Conservation (phyloP, 2,329 filamentous ascomycete species). For the Botrytis elliptica region DNA sequence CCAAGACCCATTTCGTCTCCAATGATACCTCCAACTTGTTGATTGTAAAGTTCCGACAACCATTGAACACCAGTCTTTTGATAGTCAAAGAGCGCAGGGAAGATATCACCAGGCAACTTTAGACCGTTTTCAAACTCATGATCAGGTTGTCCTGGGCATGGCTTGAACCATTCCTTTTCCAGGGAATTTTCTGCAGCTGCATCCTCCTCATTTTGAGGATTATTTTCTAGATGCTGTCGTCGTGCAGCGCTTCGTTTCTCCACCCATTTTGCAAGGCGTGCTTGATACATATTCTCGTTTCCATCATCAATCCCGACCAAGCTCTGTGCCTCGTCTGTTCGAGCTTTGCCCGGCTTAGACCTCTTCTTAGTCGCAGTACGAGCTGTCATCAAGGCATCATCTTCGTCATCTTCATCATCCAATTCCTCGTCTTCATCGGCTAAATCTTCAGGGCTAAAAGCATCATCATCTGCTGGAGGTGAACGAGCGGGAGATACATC, state of each 20-base stretch:
- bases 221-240: conserved; percentile 41
- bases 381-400: conserved; percentile 44
- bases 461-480: conserved; percentile 34
- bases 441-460: conserved; percentile 29
- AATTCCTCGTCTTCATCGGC: conserved; percentile 36
- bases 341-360: conserved; percentile 26
- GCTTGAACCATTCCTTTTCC: conserved; percentile 73
- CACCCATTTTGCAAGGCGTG: conserved; percentile 74
- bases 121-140: conserved; percentile 70
- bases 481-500: conserved; percentile 28
- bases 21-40: conserved; percentile 89
- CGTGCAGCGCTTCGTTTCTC: conserved; percentile 60
- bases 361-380: conserved; percentile 42
- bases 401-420: conserved; percentile 33
- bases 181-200: conserved; percentile 44
- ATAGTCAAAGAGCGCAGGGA: conserved; percentile 89
- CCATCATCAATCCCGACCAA: conserved; percentile 72
- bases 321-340: conserved; percentile 39
- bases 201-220: conserved; percentile 44
- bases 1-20: conserved; percentile 99
- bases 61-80: conserved; percentile 97
- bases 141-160: conserved; percentile 80
- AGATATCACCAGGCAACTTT: conserved; percentile 87
- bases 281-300: conserved; percentile 76
- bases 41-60: conserved; percentile 88